Base-by-base conservation (phyloP, 805 yeast genomes). In the Zygoascus tannicola region DNA sequence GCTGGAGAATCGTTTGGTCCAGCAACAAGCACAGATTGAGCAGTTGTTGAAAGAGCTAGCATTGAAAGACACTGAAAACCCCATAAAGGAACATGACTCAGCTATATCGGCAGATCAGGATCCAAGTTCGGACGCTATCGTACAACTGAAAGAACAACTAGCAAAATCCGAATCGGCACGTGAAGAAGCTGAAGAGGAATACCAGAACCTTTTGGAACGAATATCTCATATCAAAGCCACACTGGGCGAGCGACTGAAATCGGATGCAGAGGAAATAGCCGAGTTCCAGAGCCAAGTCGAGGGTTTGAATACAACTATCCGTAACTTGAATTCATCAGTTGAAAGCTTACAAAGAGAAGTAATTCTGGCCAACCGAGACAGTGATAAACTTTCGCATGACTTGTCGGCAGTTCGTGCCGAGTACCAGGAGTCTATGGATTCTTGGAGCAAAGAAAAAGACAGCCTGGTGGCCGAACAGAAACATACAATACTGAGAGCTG, bases 121-220 rank as follows among this genome's bases (percentile, higher is more conserved):
- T 28, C 22, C 15, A 40, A n/a, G 20, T 18, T 4, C 38, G 15
- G 23, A 30, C 7, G 35, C 32, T 3, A 26, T 19, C 23, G 32
- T 82, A 56, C 81, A 75, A 45, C 67, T 85, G 0, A 81, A 82
- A 55, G 63, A 60, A 2, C 84, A 81, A 51, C 64, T 84, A 16
- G 85, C 43, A 12, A 66, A 64, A 3, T 68, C 74, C 1, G 74
- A 75, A 50, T 74, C 69, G 15, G 67, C 65, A 38, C 59, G 73
- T 19, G 70, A 63, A 30, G 62, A 59, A 20, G 51, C 56, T 15
- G 70, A 65, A 38, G 59, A 53, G 16, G 75, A 74, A 49, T 60
- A 76, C 41, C 64, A 65, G 41, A 49, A 49, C 19, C 52, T 67
- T 12, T 51, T 63, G 22, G 67, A 59, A 30, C 60, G 64, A 40